Conservation (phyloP, 2,329 filamentous ascomycete species). For the Elsinoe necatrix region DNA sequence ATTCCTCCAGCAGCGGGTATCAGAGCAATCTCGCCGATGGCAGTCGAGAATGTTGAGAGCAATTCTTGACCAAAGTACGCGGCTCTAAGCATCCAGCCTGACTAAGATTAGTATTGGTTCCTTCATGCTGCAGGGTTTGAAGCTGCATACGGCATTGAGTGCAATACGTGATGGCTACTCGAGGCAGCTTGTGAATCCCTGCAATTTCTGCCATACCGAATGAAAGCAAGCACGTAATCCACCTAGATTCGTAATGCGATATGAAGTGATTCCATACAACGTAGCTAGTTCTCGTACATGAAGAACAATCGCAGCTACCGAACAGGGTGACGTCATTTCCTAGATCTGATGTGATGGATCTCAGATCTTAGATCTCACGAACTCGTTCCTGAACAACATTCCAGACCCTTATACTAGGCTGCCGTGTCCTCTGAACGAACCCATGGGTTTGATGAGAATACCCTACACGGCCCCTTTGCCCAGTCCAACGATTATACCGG, state of each 20-base stretch:
- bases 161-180: constrained; percentile 83
- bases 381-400: background rate
- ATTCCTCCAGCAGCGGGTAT: constrained; percentile 77
- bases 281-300: background rate
- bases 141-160: constrained; percentile 64
- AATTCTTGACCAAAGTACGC: constrained; percentile 85
- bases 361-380: constrained; percentile 6
- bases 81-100: constrained; percentile 28
- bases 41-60: constrained; percentile 78
- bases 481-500: constrained; percentile 64
- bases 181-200: constrained; percentile 44
- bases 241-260: too few species aligned
- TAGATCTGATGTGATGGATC: background rate
- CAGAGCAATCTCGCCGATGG: constrained; percentile 78
- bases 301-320: background rate
- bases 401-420: background rate
- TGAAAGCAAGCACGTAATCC: background rate
- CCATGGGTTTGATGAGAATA: constrained; percentile 60
- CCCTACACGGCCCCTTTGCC: constrained; percentile 82
- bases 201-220: constrained; percentile 5
- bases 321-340: background rate
- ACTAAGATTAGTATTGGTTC: constrained; percentile 6
- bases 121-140: constrained; percentile 8
- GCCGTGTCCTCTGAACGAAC: background rate
- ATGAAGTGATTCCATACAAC: too few species aligned